Evolutionary conservation across 1,284 basidiomycete species (phyloP), one percentile per base, ranked within the genome.

Genomic region (Cutaneotrichosporon mucoides): DNA sequence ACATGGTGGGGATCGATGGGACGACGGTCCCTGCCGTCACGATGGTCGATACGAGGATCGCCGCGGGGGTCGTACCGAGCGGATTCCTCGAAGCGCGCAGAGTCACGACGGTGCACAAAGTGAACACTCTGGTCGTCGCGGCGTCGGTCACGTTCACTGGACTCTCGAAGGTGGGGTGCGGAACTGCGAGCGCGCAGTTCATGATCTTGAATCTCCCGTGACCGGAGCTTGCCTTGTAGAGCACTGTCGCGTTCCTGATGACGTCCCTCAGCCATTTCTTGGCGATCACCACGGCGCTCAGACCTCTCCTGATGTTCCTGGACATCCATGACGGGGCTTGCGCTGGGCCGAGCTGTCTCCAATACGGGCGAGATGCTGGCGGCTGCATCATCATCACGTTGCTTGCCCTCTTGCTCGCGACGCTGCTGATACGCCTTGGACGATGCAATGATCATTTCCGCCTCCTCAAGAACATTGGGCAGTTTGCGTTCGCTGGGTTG

Each of bases 371-470:
- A n/a, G n/a, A n/a, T n/a, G n/a, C n/a, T n/a, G n/a, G n/a, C n/a
- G n/a, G n/a, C n/a, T n/a, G n/a, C n/a, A n/a, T n/a, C n/a, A n/a
- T n/a, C n/a, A n/a, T n/a, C n/a, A n/a, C n/a, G n/a, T n/a, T n/a
- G n/a, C n/a, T n/a, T n/a, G n/a, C n/a, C n/a, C n/a, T n/a, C n/a
- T n/a, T n/a, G 10, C 33, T 34, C 11, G 35, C 37, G 37, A 11
- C 16, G 48, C 37, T 38, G 6, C 37, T 38, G 6, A 38, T 38
- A 38, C 37, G 37, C 37, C 43, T 45, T 48, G 41, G 59, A 56
- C 16, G 70, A 64, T 11, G 51, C 47, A 15, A 73, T 69, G 36
- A 75, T 69, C 47, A 65, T 66, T 4, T 57, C 35, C 7, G 70
- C 73, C 52, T 74, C 73, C 6, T 44, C 53, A 9, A 24, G 11